Percentiles rank a stretch among this genome's conserved stretches.
These are phyloP conservation scores for Marchantia paleacea DNA, from an alignment of 225 moss, liverwort and hornwort species.

Conservation along the genomic window DNA sequence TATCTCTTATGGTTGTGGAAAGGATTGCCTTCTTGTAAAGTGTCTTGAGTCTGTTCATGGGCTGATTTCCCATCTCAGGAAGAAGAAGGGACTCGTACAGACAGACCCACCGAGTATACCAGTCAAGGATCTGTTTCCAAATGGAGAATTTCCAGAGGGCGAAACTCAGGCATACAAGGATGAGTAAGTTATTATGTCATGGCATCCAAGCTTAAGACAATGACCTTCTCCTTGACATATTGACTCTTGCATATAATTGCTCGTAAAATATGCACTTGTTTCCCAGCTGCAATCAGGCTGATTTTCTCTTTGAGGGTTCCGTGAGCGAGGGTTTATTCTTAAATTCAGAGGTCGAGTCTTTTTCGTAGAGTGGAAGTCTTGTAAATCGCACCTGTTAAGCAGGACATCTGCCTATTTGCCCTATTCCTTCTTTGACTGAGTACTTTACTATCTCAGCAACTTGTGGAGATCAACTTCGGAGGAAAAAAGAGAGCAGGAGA, in stretches of 20 bases:
- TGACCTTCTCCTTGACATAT: neutral
- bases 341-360: too few relatives aligned
- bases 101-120: slow-evolving; percentile 79
- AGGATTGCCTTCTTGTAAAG: neutral
- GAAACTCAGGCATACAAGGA: slow-evolving; percentile 77
- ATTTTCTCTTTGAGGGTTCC: too few relatives aligned
- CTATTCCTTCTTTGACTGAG: neutral
- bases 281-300: too few relatives aligned
- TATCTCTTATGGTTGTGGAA: neutral
- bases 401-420: too few relatives aligned
- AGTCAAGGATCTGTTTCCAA: slow-evolving; percentile 65
- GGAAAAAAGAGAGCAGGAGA: slow-evolving; percentile 85
- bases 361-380: too few relatives aligned
- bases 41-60: neutral
- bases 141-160: slow-evolving; percentile 75
- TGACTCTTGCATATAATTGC: neutral
- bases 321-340: too few relatives aligned
- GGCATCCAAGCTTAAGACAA: too few relatives aligned
- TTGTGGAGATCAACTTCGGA: slow-evolving; percentile 80
- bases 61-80: slow-evolving; percentile 35
- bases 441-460: slow-evolving; percentile 46
- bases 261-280: too few relatives aligned
- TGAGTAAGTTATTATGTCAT: slow-evolving; percentile 44
- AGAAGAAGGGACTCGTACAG: slow-evolving; percentile 58
- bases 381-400: too few relatives aligned